A percentile compares a stretch with the other conserved stretches of the same genome.
These are phyloP conservation scores for Lichina pygmaea DNA, from an alignment of 495 filamentous ascomycete genomes.

Conservation along the genomic window DNA sequence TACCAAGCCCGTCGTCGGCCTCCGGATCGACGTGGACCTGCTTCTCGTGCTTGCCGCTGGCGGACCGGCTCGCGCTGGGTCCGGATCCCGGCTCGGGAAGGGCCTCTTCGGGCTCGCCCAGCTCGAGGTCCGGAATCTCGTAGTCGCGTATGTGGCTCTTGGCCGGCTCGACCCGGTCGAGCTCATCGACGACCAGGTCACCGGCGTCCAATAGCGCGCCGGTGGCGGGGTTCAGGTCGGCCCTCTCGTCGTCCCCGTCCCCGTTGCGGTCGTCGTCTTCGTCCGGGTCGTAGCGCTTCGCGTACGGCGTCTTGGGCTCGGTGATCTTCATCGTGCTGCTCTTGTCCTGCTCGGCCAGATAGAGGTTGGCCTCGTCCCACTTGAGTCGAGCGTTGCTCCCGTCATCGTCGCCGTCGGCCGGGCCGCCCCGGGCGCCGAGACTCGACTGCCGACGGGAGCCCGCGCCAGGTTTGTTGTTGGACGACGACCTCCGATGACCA, in stretches of 20 bases:
- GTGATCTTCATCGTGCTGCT: slow-evolving; percentile 94
- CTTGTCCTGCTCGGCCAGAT: slow-evolving; percentile 85
- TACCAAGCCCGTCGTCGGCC: slow-evolving; percentile 22
- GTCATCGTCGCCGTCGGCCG: slow-evolving; percentile 16
- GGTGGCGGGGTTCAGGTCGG: slow-evolving; percentile 13
- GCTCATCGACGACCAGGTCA: slow-evolving; percentile 36
- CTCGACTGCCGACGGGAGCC: slow-evolving; percentile 40
- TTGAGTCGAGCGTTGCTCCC: slow-evolving; percentile 52
- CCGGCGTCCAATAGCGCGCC: slow-evolving; percentile 28
- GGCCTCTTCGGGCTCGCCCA: slow-evolving; percentile 81
- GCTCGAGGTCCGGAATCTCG: slow-evolving; percentile 74
- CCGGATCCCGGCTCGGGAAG: slow-evolving; percentile 17
- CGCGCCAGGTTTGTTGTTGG: slow-evolving; percentile 22
- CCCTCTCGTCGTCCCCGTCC: slow-evolving; percentile 20
- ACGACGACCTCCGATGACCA: slow-evolving; percentile 66
- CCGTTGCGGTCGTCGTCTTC: slow-evolving; percentile 32
- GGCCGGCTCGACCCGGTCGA: slow-evolving; percentile 28
- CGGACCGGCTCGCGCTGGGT: slow-evolving; percentile 11
- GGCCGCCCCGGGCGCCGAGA: slow-evolving; percentile 13
- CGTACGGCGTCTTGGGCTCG: slow-evolving; percentile 93
- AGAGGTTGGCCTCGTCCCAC: slow-evolving; percentile 95
- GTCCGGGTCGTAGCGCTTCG: slow-evolving; percentile 62
- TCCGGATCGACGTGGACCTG: slow-evolving; percentile 53
- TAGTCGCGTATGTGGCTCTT: slow-evolving; percentile 22
- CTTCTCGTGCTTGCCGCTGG: slow-evolving; percentile 28